Percentiles rank a stretch among this genome's conserved stretches.
These are phyloP conservation scores for Tetrapisispora nanseiensis DNA, from an alignment of 805 yeast genomes.

Conservation along the genomic window DNA sequence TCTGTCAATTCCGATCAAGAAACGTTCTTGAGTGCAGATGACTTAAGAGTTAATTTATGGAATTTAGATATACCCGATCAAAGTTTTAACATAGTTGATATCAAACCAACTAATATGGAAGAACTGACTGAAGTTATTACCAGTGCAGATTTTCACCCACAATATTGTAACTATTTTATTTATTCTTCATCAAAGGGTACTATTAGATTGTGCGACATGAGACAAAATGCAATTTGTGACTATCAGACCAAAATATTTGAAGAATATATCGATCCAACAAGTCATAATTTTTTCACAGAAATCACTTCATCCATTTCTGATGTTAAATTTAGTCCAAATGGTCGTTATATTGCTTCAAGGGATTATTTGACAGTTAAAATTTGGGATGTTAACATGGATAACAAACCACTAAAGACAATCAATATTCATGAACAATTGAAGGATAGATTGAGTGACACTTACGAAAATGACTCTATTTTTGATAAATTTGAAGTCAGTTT, in stretches of 20 bases:
- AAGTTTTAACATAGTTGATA: constrained; percentile 93
- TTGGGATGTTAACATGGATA: constrained; percentile 98
- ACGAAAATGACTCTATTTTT: constrained; percentile 96
- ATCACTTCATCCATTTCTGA: constrained; percentile 91
- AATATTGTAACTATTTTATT: constrained; percentile 85
- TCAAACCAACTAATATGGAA: constrained; percentile 97
- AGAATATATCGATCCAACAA: constrained; percentile 85
- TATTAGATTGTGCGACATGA: constrained; percentile 91
- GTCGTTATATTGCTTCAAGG: constrained; percentile 90
- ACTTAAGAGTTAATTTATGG: constrained; percentile 92
- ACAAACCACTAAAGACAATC: constrained; percentile 85
- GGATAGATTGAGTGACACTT: constrained; percentile 89
- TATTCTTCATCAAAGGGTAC: constrained; percentile 94
- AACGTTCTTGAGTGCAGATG: constrained; percentile 88
- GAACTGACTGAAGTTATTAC: constrained; percentile 97
- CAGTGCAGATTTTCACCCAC: constrained; percentile 92
- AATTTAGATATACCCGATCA: constrained; percentile 89
- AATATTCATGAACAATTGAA: constrained; percentile 92
- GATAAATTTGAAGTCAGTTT: constrained; percentile 97
- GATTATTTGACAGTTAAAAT: constrained; percentile 96
- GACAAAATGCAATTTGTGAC: constrained; percentile 91
- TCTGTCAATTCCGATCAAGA: constrained; percentile 93
- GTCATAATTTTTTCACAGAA: constrained; percentile 94
- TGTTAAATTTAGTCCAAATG: constrained; percentile 84
- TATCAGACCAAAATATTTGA: constrained; percentile 78